Evolutionary conservation across 345 rosid species (phyloP), one percentile per base, ranked within the genome.

Genomic region (Aegle marmelos): DNA sequence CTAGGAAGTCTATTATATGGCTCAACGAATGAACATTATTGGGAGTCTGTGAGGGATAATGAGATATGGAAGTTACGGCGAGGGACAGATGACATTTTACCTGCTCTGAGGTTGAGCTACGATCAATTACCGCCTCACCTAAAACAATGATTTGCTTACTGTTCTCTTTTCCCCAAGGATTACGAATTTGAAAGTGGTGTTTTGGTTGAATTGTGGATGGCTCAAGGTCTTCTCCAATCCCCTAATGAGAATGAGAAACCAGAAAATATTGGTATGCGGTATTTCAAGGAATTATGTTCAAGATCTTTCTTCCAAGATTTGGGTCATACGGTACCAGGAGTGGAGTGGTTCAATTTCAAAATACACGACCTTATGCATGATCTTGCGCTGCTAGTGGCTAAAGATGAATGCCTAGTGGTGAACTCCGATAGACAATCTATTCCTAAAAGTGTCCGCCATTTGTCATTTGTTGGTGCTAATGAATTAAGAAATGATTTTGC

Each of bases 281-380:
- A 48, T 10, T 74, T 76, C 22, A 72, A 59, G 31, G 83, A 81
- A 34, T 21, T 83, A 24, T 21, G 34, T 41, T 53, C 63, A 45
- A 57, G 76, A 16, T 77, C 75, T 0, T 80, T 85, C 31, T 85
- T 85, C 10, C 81, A 85, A 24, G 78, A 79, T 7, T 50, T 41
- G 2, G 9, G 9, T 36, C 0, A 6, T 36, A 6, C 0, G 41
- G 1, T 37, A 37, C 41, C 2, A 37, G 17, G 4, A 0, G 0
- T 0, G 13, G 11, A 72, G 16, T 5, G 10, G 0, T 60, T 2
- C 0, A 4, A 11, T 1, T 24, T 80, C 27, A 37, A 76, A 48
- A 78, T 81, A 21, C 81, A 83, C 31, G 31, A 37, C 27, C 76
- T 78, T 62, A 63, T 85, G 66, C 85, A 81, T 48, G 82, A 80